Evolutionary conservation across 768 basidiomycete genomes (phyloP).

Genomic region (Favolaschia claudopus): DNA sequence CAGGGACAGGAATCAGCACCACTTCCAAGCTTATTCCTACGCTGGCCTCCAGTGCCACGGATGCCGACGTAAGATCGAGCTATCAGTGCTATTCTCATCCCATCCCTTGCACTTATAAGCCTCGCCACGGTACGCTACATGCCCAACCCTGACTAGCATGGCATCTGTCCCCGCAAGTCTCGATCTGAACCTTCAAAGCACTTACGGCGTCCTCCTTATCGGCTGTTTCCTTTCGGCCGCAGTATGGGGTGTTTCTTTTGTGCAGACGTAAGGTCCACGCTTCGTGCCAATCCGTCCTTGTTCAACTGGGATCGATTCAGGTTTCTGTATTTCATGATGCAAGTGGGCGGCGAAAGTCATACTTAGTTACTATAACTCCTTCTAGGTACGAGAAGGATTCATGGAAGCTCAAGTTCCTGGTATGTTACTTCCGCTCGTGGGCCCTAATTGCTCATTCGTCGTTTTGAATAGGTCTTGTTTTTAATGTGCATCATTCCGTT

Average conservation of each 20-base stretch:
- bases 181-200: slow-evolving; percentile 15
- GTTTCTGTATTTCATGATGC: slow-evolving; percentile 11
- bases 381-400: slow-evolving; percentile 8
- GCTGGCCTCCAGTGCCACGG: no score
- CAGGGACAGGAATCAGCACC: no score
- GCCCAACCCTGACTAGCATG: neutral
- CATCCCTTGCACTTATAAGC: neutral
- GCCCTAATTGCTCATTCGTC: neutral
- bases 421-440: neutral
- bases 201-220: slow-evolving; percentile 11
- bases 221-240: slow-evolving; percentile 13
- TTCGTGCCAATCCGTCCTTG: neutral
- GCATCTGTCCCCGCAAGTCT: neutral
- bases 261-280: slow-evolving; percentile 3
- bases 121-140: neutral
- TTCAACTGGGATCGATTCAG: neutral
- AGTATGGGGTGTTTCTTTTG: slow-evolving; percentile 10
- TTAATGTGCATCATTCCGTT: neutral
- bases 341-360: neutral
- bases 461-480: slow-evolving; percentile 5
- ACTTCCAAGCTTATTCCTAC: no score
- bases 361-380: neutral
- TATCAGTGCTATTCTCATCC: neutral
- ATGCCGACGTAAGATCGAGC: no score
- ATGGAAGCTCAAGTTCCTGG: slow-evolving; percentile 9